These are phyloP conservation scores for Prinsepia uniflora DNA, from an alignment of 306 rosid species.

Conservation along the genomic window DNA sequence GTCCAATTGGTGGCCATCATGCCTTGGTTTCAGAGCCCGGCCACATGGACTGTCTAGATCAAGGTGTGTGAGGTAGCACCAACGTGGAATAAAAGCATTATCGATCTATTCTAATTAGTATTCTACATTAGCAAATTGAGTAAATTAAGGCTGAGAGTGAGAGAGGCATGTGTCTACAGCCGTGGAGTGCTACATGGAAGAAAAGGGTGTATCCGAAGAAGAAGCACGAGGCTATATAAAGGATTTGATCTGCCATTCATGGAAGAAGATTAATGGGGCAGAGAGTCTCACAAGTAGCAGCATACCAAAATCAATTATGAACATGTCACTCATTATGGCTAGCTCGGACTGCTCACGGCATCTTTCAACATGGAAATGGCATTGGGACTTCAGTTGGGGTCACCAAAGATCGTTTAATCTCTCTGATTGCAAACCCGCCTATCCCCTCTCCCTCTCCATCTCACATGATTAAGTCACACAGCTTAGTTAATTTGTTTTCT, in stretches of 20 bases:
- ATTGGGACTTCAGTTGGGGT: conserved; percentile 23
- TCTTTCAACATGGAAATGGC: conserved; percentile 32
- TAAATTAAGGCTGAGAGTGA: conserved; percentile 25
- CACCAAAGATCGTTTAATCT: conserved; percentile 20
- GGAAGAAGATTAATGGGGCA: conserved; percentile 21
- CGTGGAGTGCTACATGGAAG: conserved; percentile 27
- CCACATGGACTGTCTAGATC: no score
- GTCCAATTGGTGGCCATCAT: no score
- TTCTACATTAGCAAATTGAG: no score
- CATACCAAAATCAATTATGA: conserved; percentile 23
- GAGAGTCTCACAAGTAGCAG: not conserved
- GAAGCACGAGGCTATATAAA: conserved; percentile 17
- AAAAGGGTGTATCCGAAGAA: conserved; percentile 21
- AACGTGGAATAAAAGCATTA: no score
- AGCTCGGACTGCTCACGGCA: conserved; percentile 23
- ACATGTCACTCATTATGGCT: conserved; percentile 26
- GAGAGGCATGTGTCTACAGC: conserved; percentile 36
- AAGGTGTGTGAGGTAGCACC: no score
- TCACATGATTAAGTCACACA: no score
- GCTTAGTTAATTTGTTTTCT: not conserved
- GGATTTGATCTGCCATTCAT: conserved; percentile 14
- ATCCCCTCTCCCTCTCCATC: conserved; percentile 22
- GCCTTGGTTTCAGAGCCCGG: no score
- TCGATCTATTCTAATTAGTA: no score
- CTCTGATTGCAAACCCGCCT: conserved; percentile 21